Conservation (phyloP, 257 asterid species). For the Solanum megistacrolobum region DNA sequence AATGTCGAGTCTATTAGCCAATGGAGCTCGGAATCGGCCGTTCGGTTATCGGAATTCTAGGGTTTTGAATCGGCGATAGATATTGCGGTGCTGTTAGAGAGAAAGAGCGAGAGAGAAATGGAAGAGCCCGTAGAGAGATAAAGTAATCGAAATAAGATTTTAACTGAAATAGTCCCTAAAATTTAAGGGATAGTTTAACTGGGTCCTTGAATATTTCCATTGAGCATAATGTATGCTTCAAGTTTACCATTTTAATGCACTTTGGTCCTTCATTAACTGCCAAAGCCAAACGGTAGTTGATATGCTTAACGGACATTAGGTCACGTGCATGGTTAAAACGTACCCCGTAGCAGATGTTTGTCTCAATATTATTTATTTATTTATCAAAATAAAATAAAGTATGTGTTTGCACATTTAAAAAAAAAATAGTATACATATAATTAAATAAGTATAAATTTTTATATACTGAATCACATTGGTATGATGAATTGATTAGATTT, state of each 20-base stretch:
- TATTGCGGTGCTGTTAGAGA: constrained; percentile 7
- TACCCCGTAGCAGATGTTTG: not conserved
- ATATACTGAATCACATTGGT: not conserved
- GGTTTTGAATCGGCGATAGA: constrained; percentile 47
- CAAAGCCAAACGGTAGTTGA: not conserved
- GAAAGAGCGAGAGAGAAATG: not conserved
- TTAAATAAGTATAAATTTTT: not conserved
- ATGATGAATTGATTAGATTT: not conserved
- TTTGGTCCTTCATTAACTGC: not conserved
- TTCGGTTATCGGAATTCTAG: constrained; percentile 22
- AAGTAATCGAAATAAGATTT: constrained; percentile 12
- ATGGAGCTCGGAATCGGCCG: constrained; percentile 32
- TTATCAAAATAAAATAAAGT: too few relatives aligned
- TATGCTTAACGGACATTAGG: not conserved
- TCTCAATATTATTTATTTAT: too few relatives aligned
- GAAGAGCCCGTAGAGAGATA: constrained; percentile 2
- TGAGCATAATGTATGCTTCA: too few relatives aligned
- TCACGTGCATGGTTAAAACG: not conserved
- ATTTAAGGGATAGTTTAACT: not conserved
- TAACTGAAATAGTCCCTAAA: not conserved
- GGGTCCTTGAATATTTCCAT: not conserved
- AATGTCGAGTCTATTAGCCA: constrained; percentile 2
- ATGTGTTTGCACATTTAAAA: not conserved
- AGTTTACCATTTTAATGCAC: not conserved
- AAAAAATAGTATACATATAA: not conserved